Evolutionary conservation across 495 filamentous ascomycete species (phyloP).

Genomic region (Schizothecium vesticola): DNA sequence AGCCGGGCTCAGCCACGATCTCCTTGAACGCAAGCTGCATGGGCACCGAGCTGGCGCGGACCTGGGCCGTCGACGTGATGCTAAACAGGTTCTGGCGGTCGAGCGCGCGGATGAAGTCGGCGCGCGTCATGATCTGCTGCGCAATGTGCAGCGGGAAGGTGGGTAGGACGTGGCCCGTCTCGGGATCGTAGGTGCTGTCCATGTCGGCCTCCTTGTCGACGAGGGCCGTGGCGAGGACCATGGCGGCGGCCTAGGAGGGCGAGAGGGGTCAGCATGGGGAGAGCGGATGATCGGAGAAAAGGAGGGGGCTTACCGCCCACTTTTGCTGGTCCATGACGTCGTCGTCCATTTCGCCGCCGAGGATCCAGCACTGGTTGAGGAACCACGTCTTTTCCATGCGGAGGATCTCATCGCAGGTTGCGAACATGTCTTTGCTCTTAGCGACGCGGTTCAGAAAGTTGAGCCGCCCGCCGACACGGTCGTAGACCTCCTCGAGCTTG

Average conservation of each 20-base stretch:
- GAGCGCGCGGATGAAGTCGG: conserved; percentile 88
- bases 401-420: conserved; percentile 73
- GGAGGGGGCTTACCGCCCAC: conserved; percentile 60
- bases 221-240: conserved; percentile 86
- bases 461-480: conserved; percentile 77
- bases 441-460: conserved; percentile 84
- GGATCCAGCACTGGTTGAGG: conserved; percentile 89
- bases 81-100: conserved; percentile 95
- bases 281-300: neutral
- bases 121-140: conserved; percentile 84
- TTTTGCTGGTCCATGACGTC: conserved; percentile 99
- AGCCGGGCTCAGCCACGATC: conserved; percentile 66
- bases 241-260: conserved; percentile 66
- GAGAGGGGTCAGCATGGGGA: conserved; percentile 1
- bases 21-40: conserved; percentile 90
- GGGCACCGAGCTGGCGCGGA: conserved; percentile 88
- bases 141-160: conserved; percentile 78
- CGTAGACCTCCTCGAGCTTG: conserved; percentile 70
- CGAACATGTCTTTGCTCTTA: conserved; percentile 68
- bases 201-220: conserved; percentile 73
- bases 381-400: conserved; percentile 88
- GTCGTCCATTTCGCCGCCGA: conserved; percentile 91
- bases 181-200: conserved; percentile 54
- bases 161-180: conserved; percentile 71
- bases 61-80: conserved; percentile 80